A percentile compares a stretch with the other conserved stretches of the same genome.
Conservation (phyloP, 2,329 filamentous ascomycete genomes). For the Zymoseptoria brevis region DNA sequence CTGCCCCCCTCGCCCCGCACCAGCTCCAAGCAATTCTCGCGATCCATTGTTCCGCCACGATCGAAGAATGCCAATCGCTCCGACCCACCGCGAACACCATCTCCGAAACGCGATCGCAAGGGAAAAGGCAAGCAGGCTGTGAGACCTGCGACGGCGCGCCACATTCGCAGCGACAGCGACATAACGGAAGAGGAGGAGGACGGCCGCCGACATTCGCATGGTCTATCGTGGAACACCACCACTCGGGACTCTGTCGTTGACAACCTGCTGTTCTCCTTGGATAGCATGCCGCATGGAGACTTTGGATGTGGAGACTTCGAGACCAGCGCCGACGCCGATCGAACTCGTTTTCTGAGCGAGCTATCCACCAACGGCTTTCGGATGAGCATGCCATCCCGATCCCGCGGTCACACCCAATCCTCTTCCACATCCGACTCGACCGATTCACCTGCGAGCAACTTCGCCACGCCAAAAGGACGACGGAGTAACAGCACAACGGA, state of each 20-base stretch:
- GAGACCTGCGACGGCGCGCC: not conserved
- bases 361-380: slow-evolving; percentile 12
- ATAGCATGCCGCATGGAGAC: slow-evolving; percentile 55
- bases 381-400: slow-evolving; percentile 27
- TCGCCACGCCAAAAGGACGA: slow-evolving; percentile 38
- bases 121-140: slow-evolving; percentile 16
- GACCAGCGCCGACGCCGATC: slow-evolving; percentile 12
- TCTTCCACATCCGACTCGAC: slow-evolving; percentile 52
- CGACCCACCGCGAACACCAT: slow-evolving; percentile 4
- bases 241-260: slow-evolving; percentile 87
- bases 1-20: not conserved
- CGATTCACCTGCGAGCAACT: slow-evolving; percentile 25
- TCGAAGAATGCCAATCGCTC: not conserved
- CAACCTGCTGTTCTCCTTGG: slow-evolving; percentile 90
- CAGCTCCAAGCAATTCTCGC: not conserved
- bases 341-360: slow-evolving; percentile 13
- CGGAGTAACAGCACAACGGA: slow-evolving; percentile 77
- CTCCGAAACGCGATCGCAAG: slow-evolving; percentile 3
- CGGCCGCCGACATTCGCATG: slow-evolving; percentile 56
- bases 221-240: slow-evolving; percentile 71
- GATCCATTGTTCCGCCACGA: not conserved
- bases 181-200: slow-evolving; percentile 6
- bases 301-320: slow-evolving; percentile 6
- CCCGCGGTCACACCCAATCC: slow-evolving; percentile 52
- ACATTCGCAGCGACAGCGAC: not conserved